Evolutionary conservation across 1,284 basidiomycete genomes (phyloP).

Genomic region (Trametes pubescens): DNA sequence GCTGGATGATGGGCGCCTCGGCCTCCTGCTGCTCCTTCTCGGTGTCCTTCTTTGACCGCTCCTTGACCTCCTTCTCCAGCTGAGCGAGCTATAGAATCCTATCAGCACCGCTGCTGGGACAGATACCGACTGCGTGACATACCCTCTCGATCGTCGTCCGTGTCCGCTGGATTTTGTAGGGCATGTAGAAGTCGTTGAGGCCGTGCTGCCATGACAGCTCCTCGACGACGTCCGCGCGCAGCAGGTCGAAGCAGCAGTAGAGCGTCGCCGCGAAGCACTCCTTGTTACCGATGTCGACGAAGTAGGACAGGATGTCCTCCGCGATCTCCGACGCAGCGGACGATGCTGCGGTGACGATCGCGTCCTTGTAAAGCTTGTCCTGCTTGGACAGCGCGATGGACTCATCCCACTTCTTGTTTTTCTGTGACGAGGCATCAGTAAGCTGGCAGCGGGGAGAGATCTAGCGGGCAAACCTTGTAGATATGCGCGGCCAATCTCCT

Average conservation of each 20-base stretch:
- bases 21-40: conserved; percentile 88
- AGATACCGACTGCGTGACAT: conserved; percentile 27
- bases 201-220: conserved; percentile 97
- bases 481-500: conserved; percentile 93
- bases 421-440: conserved; percentile 54
- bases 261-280: conserved; percentile 95
- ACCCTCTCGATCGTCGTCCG: conserved; percentile 78
- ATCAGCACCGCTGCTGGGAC: conserved; percentile 15
- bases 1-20: conserved; percentile 85
- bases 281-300: conserved; percentile 97
- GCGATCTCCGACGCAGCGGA: conserved; percentile 85
- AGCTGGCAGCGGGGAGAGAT: background rate
- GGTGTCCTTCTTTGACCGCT: conserved; percentile 81
- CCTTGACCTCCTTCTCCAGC: conserved; percentile 86
- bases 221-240: conserved; percentile 92
- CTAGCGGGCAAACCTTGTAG: conserved; percentile 80
- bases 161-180: conserved; percentile 90
- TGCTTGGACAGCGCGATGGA: conserved; percentile 94
- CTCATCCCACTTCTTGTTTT: conserved; percentile 95
- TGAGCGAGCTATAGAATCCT: conserved; percentile 59
- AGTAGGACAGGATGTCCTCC: conserved; percentile 94
- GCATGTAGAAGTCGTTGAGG: conserved; percentile 96
- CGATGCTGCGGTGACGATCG: conserved; percentile 92
- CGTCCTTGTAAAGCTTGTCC: conserved; percentile 97
- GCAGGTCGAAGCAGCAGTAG: conserved; percentile 92